Conservation (phyloP, 352 stramenopile species). For the Phytophthora litchii region DNA sequence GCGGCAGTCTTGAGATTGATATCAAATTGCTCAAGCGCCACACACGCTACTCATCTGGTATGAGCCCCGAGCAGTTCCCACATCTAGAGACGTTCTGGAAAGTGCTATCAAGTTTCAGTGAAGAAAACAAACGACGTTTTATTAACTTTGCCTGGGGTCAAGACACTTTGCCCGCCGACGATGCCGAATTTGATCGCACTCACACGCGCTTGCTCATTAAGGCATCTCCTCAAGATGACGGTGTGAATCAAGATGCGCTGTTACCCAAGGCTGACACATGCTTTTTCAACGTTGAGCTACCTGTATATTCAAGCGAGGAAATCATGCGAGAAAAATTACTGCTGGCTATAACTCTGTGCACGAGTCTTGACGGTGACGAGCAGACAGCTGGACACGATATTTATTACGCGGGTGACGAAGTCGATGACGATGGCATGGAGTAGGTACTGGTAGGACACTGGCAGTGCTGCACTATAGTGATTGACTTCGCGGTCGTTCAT, state of each 20-base stretch:
- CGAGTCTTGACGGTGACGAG: constrained; percentile 83
- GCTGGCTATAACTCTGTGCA: constrained; percentile 79
- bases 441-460: no score
- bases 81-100: constrained; percentile 84
- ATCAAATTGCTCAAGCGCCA: constrained; percentile 78
- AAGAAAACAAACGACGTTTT: constrained; percentile 82
- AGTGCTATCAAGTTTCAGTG: constrained; percentile 60
- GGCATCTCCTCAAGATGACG: constrained; percentile 41
- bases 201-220: constrained; percentile 81
- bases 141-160: constrained; percentile 89
- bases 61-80: constrained; percentile 71
- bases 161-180: constrained; percentile 74
- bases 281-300: constrained; percentile 89
- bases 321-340: constrained; percentile 76
- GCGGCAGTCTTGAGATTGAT: constrained; percentile 78
- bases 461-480: no score
- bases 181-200: constrained; percentile 82
- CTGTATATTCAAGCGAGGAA: constrained; percentile 72
- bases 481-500: constrained; percentile 2
- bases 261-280: constrained; percentile 84
- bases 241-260: constrained; percentile 52
- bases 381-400: constrained; percentile 67
- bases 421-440: constrained; percentile 66
- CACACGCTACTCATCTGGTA: constrained; percentile 79
- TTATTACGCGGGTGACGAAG: constrained; percentile 68